Base-by-base conservation (phyloP, 2,329 filamentous ascomycete species). In the Calonectria naviculata region DNA sequence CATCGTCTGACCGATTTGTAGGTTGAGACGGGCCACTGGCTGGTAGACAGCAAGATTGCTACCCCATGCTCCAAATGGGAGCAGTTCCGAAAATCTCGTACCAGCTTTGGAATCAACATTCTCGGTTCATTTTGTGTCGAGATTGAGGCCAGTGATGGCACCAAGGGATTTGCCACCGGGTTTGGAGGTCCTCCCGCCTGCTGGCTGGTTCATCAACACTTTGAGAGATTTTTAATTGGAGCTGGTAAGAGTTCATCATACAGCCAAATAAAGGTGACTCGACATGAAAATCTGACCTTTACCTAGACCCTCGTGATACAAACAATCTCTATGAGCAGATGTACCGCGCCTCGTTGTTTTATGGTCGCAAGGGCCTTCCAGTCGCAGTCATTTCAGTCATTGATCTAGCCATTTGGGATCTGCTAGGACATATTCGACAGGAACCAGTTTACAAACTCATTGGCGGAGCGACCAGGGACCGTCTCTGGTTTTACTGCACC, bases 311-410 rank as follows among this genome's bases (percentile, higher is more conserved):
- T 10, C 90, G 95, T 77, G 94, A 98, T 80, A 97, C 94, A 64
- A 98, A 97, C 84, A 90, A 95, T 73, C 87, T 98, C 29, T 98
- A 97, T 81, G 95, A 98, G 86, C 95, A 97, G 83, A 98, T 98
- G 95, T 98, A 98, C 87, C 92, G 95, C 71, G 94, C 90, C 3
- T 97, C 94, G 76, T 97, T 98, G 94, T 98, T 98, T 87, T 98
- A 98, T 81, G 95, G 95, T 72, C 92, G 95, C 75, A 98, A 98
- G 84, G 95, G 95, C 52, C 90, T 98, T 2, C 93, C 95, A 2
- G 90, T 96, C 13, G 95, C 95, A 64, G 93, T 97, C 80, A 98
- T 98, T 80, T 97, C 95, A 2, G 95, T 98, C 74, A 97, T 98
- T 79, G 95, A 98, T 80, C 89, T 98, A 54, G 95, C 95, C 5